A percentile compares a stretch with the other conserved stretches of the same genome.
Conservation (phyloP, 257 asterid genomes). For the Solanum corneliomulleri region DNA sequence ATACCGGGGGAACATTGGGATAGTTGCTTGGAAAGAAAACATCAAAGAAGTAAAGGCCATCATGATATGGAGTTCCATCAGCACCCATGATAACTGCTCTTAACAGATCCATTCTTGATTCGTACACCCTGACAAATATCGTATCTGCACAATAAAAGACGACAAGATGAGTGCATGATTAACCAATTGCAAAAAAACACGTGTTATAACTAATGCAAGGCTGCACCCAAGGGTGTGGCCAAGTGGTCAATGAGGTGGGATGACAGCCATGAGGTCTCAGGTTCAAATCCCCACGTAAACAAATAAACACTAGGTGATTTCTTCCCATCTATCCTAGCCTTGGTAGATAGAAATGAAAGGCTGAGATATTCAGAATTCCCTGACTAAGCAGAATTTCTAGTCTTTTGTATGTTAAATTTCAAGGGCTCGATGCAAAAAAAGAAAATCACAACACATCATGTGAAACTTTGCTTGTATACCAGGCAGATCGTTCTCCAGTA, state of each 20-base stretch:
- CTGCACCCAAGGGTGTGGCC: background rate
- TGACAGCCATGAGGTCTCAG: background rate
- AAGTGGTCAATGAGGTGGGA: background rate
- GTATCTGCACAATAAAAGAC: constrained; percentile 34
- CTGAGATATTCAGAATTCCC: background rate
- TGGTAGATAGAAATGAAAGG: background rate
- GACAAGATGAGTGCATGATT: background rate
- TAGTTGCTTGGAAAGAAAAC: constrained; percentile 64
- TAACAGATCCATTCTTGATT: constrained; percentile 86
- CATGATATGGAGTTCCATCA: constrained; percentile 96
- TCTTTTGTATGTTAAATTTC: background rate
- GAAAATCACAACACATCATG: background rate
- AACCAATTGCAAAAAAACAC: background rate
- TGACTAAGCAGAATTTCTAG: background rate
- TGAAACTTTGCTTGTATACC: constrained; percentile 23
- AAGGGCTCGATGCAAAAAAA: background rate
- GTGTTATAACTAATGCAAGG: background rate
- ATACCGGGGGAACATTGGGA: constrained; percentile 87
- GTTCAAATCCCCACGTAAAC: background rate
- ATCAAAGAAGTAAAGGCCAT: constrained; percentile 94
- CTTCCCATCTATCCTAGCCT: background rate
- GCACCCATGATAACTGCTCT: constrained; percentile 92
- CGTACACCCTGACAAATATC: constrained; percentile 78
- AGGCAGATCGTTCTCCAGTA: constrained; percentile 79
- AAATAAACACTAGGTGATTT: background rate